A percentile compares a stretch with the other conserved stretches of the same genome.
Evolutionary conservation across 164 flowering plant genomes (phyloP).

Genomic region (Protea cynaroides): DNA sequence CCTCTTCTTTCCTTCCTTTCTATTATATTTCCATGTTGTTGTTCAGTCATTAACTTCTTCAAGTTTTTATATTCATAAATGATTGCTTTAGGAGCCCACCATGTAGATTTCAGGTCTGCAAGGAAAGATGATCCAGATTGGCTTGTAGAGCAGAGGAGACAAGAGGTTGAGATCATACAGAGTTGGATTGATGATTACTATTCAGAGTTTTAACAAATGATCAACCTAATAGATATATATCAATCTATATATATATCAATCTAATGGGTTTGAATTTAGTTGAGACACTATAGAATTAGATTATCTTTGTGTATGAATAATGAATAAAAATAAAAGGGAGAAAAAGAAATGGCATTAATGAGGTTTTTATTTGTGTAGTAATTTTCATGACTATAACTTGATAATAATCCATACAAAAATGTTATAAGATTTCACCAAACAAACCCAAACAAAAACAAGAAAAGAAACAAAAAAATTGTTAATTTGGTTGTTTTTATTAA

Average conservation of each 20-base stretch:
- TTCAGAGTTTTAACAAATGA: conserved; percentile 3
- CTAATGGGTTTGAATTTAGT: too few species aligned
- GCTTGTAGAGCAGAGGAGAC: conserved; percentile 43
- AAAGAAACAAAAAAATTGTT: too few species aligned
- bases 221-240: not conserved
- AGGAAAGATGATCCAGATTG: conserved; percentile 48
- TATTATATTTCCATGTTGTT: too few species aligned
- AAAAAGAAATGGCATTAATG: not conserved
- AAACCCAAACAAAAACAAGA: too few species aligned
- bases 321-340: not conserved
- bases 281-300: too few species aligned
- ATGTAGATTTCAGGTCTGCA: conserved; percentile 40
- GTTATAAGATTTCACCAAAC: too few species aligned
- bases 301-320: too few species aligned
- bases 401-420: too few species aligned
- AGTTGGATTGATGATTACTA: conserved; percentile 40
- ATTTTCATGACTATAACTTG: too few species aligned
- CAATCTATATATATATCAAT: not conserved
- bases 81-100: conserved; percentile 42
- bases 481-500: too few species aligned
- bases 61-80: too few species aligned
- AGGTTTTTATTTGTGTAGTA: not conserved
- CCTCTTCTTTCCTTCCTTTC: not conserved
- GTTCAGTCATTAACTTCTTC: too few species aligned
- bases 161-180: conserved; percentile 47